Conservation (phyloP, 2,329 filamentous ascomycete genomes). For the Aspergillus oerlinghausenensis region DNA sequence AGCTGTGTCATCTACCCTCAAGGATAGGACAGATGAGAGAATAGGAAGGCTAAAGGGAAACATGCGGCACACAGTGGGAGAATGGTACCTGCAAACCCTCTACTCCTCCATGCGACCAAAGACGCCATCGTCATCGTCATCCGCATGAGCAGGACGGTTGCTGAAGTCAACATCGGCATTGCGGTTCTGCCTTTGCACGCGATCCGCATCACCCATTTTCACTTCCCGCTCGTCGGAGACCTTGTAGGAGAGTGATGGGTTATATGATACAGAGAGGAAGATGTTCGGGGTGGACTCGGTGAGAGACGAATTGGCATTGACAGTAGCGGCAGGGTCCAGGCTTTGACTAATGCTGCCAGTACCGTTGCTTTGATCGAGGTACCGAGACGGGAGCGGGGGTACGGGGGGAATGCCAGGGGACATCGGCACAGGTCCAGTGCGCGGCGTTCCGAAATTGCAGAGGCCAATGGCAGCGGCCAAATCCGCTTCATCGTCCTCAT, state of each 20-base stretch:
- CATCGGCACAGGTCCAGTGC: conserved; percentile 59
- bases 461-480: conserved; percentile 86
- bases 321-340: conserved; percentile 44
- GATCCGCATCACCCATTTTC: conserved; percentile 62
- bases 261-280: conserved; percentile 40
- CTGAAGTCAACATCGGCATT: conserved; percentile 35
- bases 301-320: conserved; percentile 26
- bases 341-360: conserved; percentile 57
- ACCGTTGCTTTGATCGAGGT: conserved; percentile 59
- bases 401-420: conserved; percentile 77
- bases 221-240: conserved; percentile 56
- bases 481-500: conserved; percentile 78
- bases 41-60: background rate
- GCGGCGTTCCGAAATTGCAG: conserved; percentile 80
- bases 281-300: conserved; percentile 35
- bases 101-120: conserved; percentile 96
- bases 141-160: conserved; percentile 54
- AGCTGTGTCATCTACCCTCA: background rate
- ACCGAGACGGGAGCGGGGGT: conserved; percentile 77
- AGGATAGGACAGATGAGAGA: background rate
- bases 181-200: conserved; percentile 29
- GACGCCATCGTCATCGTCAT: conserved; percentile 91
- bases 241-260: conserved; percentile 45
- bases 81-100: conserved; percentile 14
- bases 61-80: background rate